Percentiles rank a stretch among this genome's conserved stretches.
Conservation (phyloP, 2,329 filamentous ascomycete genomes). For the Conoideocrella luteorostrata region DNA sequence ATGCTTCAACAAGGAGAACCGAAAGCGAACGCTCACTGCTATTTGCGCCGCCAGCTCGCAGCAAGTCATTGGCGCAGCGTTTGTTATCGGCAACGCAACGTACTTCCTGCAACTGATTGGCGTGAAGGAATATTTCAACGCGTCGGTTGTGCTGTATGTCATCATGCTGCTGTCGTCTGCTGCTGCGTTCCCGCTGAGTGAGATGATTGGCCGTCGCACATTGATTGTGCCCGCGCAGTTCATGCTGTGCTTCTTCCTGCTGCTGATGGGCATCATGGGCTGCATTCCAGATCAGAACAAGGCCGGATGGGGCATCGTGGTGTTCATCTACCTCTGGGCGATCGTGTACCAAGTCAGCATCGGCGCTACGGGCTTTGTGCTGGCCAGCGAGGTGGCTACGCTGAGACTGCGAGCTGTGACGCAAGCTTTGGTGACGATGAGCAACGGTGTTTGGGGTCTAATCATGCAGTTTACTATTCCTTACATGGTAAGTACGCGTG, state of each 20-base stretch:
- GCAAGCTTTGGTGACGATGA: slow-evolving; percentile 24
- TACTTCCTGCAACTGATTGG: slow-evolving; percentile 26
- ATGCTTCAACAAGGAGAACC: slow-evolving; percentile 24
- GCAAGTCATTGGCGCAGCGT: slow-evolving; percentile 30
- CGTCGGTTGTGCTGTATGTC: slow-evolving; percentile 26
- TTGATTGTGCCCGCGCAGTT: slow-evolving; percentile 21
- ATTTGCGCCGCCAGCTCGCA: slow-evolving; percentile 26
- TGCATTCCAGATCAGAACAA: slow-evolving; percentile 16
- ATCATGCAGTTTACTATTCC: slow-evolving; percentile 27
- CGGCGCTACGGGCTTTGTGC: slow-evolving; percentile 28
- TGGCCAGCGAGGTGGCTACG: slow-evolving; percentile 29
- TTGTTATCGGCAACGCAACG: slow-evolving; percentile 29
- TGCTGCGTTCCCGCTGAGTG: slow-evolving; percentile 26
- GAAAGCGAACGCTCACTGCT: slow-evolving; percentile 26
- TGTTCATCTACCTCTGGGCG: slow-evolving; percentile 25
- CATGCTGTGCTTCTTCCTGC: slow-evolving; percentile 19
- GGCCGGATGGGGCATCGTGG: slow-evolving; percentile 22
- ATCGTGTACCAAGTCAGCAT: slow-evolving; percentile 30
- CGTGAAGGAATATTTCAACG: slow-evolving; percentile 25
- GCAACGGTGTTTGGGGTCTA: slow-evolving; percentile 20
- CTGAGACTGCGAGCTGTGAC: slow-evolving; percentile 23
- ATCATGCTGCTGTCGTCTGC: slow-evolving; percentile 27
- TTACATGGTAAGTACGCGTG: slow-evolving; percentile 18
- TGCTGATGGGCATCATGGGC: slow-evolving; percentile 27
- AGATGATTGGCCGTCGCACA: slow-evolving; percentile 24